Evolutionary conservation across 1,284 basidiomycete genomes (phyloP).

Genomic region (Melampsora larici-populina): DNA sequence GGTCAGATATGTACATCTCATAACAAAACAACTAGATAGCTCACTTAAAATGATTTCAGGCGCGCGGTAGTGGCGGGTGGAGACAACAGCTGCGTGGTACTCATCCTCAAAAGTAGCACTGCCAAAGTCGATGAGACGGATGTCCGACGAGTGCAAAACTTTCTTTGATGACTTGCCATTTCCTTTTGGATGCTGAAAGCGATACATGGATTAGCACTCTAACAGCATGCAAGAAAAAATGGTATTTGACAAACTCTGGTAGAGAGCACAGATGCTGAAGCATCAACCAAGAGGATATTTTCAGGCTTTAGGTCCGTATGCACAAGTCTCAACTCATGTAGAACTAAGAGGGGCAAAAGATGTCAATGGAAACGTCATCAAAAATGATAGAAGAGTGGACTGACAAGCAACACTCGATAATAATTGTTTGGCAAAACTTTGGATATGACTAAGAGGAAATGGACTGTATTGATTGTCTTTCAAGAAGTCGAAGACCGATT

Average conservation of each 20-base stretch:
- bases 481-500: constrained; percentile 98
- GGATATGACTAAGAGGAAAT: constrained; percentile 93
- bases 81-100: constrained; percentile 97
- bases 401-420: constrained; percentile 89
- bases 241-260: constrained; percentile 36
- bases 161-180: constrained; percentile 60
- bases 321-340: constrained; percentile 85
- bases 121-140: constrained; percentile 97
- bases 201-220: not conserved
- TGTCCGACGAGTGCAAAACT: constrained; percentile 81
- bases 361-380: not conserved
- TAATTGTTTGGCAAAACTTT: constrained; percentile 87
- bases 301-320: constrained; percentile 99
- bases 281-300: constrained; percentile 91
- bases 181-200: constrained; percentile 21
- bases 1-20: no score
- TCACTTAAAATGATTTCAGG: constrained; percentile 96
- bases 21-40: constrained; percentile 48
- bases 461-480: constrained; percentile 97
- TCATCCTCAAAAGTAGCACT: constrained; percentile 97
- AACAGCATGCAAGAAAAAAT: not conserved
- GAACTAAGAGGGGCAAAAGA: constrained; percentile 60
- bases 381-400: constrained; percentile 53
- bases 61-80: constrained; percentile 95
- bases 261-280: constrained; percentile 61